Evolutionary conservation across 23 red algal species (phyloP).

Genomic region (Cyanidiococcus yangmingshanensis): DNA sequence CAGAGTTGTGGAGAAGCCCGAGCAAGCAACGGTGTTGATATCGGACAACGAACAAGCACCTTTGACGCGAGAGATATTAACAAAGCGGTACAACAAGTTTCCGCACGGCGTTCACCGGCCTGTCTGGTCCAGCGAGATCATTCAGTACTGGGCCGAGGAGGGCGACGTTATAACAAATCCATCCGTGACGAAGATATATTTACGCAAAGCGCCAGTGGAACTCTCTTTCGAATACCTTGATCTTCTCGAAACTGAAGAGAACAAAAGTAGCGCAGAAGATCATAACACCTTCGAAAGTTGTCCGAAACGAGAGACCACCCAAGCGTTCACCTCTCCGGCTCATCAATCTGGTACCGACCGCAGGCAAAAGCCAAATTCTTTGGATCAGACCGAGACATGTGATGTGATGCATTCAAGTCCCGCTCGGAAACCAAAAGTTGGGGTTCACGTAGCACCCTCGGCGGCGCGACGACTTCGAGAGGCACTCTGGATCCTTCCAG

Average conservation of each 20-base stretch:
- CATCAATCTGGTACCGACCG: too few relatives aligned
- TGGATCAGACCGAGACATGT: too few relatives aligned
- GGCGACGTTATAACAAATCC: not conserved
- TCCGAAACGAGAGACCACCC: too few relatives aligned
- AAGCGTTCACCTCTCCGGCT: too few relatives aligned
- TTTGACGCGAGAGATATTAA: not conserved
- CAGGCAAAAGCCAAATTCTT: too few relatives aligned
- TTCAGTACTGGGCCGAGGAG: conserved; percentile 14
- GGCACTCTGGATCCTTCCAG: too few relatives aligned
- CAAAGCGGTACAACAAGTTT: conserved; percentile 8
- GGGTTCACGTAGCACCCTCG: too few relatives aligned
- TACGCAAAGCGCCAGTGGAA: not conserved
- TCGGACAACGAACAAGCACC: conserved; percentile 18
- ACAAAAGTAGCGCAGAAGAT: too few relatives aligned
- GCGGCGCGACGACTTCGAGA: too few relatives aligned
- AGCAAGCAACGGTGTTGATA: conserved; percentile 9
- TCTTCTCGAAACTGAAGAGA: not conserved
- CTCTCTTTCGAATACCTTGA: not conserved
- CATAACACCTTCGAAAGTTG: too few relatives aligned
- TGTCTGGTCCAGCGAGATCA: conserved; percentile 7
- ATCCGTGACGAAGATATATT: not conserved
- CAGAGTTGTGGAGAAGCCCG: not conserved
- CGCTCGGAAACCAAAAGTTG: too few relatives aligned
- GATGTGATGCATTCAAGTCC: too few relatives aligned
- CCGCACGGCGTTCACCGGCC: not conserved